Conservation (phyloP, 495 filamentous ascomycete genomes). For the Filosporella fistucella region DNA sequence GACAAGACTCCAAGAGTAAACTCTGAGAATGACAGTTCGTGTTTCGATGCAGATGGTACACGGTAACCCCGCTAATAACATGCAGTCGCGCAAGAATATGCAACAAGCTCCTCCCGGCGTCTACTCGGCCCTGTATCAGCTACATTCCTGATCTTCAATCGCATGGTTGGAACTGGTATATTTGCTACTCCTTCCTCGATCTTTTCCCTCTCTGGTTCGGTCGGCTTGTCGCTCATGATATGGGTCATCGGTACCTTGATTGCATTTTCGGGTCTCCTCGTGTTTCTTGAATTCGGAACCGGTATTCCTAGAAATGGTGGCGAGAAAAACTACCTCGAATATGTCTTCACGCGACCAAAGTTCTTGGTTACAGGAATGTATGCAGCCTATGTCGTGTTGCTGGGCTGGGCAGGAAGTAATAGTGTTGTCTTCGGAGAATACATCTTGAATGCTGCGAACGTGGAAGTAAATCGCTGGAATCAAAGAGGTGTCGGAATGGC, state of each 20-base stretch:
- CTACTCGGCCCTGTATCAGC: conserved; percentile 33
- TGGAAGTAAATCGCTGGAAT: conserved; percentile 59
- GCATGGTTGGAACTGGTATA: conserved; percentile 31
- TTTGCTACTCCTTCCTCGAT: conserved; percentile 35
- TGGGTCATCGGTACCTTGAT: conserved; percentile 49
- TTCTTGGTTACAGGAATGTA: conserved; percentile 63
- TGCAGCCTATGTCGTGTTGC: conserved; percentile 34
- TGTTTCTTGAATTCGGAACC: conserved; percentile 33
- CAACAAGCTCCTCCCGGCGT: conserved; percentile 20
- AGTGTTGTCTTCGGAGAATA: conserved; percentile 68
- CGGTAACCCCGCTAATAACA: too few relatives aligned
- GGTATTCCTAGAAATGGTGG: conserved; percentile 50
- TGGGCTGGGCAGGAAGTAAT: conserved; percentile 48
- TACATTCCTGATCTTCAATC: conserved; percentile 38
- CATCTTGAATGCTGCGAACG: conserved; percentile 58
- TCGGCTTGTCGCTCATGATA: conserved; percentile 47
- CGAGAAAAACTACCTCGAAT: conserved; percentile 66
- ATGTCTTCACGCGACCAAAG: conserved; percentile 57
- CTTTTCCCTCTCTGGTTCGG: conserved; percentile 35
- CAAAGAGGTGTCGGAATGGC: conserved; percentile 63
- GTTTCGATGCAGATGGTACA: too few relatives aligned
- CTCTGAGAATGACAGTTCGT: too few relatives aligned
- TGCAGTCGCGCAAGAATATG: too few relatives aligned
- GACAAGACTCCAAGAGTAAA: too few relatives aligned
- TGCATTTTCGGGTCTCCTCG: conserved; percentile 34